A percentile compares a stretch with the other conserved stretches of the same genome.
Conservation (phyloP, 2,329 filamentous ascomycete genomes). For the Alternaria infectoria region DNA sequence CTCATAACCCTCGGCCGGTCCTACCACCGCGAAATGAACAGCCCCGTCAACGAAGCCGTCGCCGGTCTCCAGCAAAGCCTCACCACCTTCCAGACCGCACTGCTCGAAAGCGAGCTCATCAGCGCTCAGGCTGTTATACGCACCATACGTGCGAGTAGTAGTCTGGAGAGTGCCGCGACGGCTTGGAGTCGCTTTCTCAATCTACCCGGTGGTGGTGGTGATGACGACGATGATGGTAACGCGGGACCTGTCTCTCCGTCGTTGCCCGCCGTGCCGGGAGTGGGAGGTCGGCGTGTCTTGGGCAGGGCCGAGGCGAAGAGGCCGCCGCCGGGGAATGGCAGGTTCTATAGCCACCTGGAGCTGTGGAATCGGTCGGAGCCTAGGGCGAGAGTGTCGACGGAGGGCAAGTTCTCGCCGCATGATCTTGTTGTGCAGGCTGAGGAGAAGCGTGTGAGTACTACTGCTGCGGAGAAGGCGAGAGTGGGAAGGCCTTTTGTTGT, state of each 20-base stretch:
- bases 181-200: slow-evolving; percentile 44
- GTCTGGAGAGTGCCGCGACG: slow-evolving; percentile 38
- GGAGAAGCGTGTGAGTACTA: not conserved
- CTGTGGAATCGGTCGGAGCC: slow-evolving; percentile 28
- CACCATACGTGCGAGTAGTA: slow-evolving; percentile 44
- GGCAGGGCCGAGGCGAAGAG: slow-evolving; percentile 1
- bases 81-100: slow-evolving; percentile 35
- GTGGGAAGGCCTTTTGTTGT: slow-evolving; percentile 16
- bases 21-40: slow-evolving; percentile 48
- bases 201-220: slow-evolving; percentile 27
- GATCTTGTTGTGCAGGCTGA: slow-evolving; percentile 10
- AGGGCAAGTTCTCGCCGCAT: not conserved
- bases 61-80: slow-evolving; percentile 38
- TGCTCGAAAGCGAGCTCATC: slow-evolving; percentile 36
- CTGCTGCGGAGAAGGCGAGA: slow-evolving; percentile 4
- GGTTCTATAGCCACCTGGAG: slow-evolving; percentile 37
- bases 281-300: not conserved
- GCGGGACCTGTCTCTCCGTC: not conserved
- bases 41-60: slow-evolving; percentile 42
- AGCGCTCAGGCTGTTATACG: slow-evolving; percentile 35
- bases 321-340: slow-evolving; percentile 15
- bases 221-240: not conserved
- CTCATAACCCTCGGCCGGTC: slow-evolving; percentile 40
- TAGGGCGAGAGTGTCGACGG: not conserved
- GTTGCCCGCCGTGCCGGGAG: not conserved